Base-by-base conservation (phyloP, 2,329 filamentous ascomycete species). In the Atkinsonella texensis region DNA sequence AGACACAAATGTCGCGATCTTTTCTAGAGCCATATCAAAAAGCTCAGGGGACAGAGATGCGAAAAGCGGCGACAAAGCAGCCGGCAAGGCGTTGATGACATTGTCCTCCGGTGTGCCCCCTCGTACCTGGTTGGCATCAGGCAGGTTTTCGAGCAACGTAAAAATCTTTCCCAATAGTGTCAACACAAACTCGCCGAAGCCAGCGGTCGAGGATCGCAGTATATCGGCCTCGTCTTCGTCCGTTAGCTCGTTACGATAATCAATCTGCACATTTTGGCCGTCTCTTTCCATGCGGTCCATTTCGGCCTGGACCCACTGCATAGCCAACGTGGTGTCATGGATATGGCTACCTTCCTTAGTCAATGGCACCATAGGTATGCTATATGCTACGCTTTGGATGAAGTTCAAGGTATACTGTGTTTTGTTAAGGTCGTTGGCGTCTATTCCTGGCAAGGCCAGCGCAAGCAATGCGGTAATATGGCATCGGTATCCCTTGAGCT, bases 381-480 rank as follows among this genome's bases (percentile, higher is more conserved):
- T 95, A 71, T 96, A 97, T 54, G 89, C 91, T 12, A 97, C 88
- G 53, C 88, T 87, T 67, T 97, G 91, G 52, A 98, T 93, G 65
- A 96, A 96, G 58, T 90, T 88, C 53, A 98, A 75, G 0, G 93
- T 94, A 67, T 95, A 88, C 59, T 95, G 80, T 0, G 93, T 97
- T 74, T 98, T 98, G 64, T 93, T 90, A 28, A 98, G 73, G 68
- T 98, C 93, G 64, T 98, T 98, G 56, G 94, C 90, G 68, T 98
- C 94, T 53, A 98, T 95, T 20, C 93, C 94, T 0, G 94, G 94
- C 33, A 98, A 74, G 4, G 91, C 89, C 54, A 98, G 76, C 5
- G 91, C 93, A n/a, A 98, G 73, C 38, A 98, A 73, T 0, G 91
- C 91, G 1, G 93, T 98, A 56, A 98, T 84, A 65, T 98, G 93